Conservation (phyloP, 2,329 filamentous ascomycete species). For the Xylaria hypoxylon region DNA sequence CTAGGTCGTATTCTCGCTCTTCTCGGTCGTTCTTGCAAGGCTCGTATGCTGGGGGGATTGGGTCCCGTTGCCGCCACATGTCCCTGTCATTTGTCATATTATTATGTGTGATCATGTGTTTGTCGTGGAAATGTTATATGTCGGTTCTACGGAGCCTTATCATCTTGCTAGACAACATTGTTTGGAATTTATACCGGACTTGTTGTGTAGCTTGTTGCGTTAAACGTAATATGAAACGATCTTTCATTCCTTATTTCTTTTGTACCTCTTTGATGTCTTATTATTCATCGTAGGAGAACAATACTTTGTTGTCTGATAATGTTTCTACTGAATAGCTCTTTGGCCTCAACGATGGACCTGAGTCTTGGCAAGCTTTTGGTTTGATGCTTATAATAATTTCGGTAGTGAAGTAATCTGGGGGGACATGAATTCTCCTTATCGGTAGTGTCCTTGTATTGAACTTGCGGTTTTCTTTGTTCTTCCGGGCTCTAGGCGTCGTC, state of each 20-base stretch:
- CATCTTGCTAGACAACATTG: background rate
- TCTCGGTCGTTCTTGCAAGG: constrained; percentile 27
- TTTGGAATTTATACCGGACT: constrained; percentile 3
- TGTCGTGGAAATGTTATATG: background rate
- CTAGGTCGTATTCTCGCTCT: constrained; percentile 29
- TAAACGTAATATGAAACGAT: background rate
- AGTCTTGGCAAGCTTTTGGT: too few relatives aligned
- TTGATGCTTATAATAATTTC: background rate
- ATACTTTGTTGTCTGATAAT: constrained; percentile 4
- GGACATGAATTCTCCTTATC: too few relatives aligned
- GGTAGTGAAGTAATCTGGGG: too few relatives aligned
- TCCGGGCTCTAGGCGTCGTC: background rate
- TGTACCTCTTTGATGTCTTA: background rate
- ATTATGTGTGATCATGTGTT: background rate
- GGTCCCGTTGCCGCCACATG: constrained; percentile 22
- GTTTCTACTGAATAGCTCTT: background rate
- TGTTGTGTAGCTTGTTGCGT: too few relatives aligned
- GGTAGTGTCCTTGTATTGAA: too few relatives aligned
- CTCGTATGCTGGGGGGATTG: constrained; percentile 30
- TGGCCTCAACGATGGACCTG: background rate
- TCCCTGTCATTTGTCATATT: constrained; percentile 14
- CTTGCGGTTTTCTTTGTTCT: constrained; percentile 23
- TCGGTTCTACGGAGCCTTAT: background rate
- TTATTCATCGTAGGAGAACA: background rate
- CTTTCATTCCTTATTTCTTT: background rate